A percentile compares a stretch with the other conserved stretches of the same genome.
These are phyloP conservation scores for Naganishia cerealis DNA, from an alignment of 1,284 basidiomycete genomes.

Conservation along the genomic window DNA sequence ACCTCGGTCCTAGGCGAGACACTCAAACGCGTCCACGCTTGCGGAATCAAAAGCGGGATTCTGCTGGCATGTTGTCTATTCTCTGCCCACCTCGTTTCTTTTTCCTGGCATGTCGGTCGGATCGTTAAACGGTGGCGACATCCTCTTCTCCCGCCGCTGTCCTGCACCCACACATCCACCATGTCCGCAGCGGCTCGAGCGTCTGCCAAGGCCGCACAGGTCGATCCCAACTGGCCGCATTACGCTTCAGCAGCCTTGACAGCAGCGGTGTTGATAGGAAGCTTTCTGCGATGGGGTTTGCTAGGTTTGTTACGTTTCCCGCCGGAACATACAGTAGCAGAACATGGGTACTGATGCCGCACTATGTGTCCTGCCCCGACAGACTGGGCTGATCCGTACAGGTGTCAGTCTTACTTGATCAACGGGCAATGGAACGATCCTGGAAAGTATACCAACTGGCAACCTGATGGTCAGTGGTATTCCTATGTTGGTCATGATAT, in stretches of 20 bases:
- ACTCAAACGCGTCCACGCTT: neutral
- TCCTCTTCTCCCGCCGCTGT: neutral
- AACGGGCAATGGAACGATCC: constrained; percentile 76
- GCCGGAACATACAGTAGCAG: neutral
- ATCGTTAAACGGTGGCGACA: neutral
- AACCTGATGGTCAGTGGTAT: constrained; percentile 68
- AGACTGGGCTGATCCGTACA: constrained; percentile 72
- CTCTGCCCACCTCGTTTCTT: neutral
- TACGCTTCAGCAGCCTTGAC: constrained; percentile 52
- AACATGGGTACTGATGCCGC: constrained; percentile 5
- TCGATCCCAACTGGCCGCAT: constrained; percentile 54
- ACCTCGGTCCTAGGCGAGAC: neutral
- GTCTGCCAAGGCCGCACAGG: constrained; percentile 36
- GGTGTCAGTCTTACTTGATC: constrained; percentile 69
- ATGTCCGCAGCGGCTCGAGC: constrained; percentile 30
- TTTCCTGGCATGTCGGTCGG: neutral
- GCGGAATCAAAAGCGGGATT: neutral
- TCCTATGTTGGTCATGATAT: neutral
- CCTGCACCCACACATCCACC: neutral
- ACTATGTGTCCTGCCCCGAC: constrained; percentile 6
- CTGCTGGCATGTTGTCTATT: neutral
- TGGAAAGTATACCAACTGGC: constrained; percentile 67
- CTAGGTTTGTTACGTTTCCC: constrained; percentile 43
- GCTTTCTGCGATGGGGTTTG: constrained; percentile 51
- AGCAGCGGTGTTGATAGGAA: constrained; percentile 50